Percentiles rank a stretch among this genome's conserved stretches.
phyloP scores from a whole-genome alignment of 345 rosid species.

The Corchorus olitorius region DNA sequence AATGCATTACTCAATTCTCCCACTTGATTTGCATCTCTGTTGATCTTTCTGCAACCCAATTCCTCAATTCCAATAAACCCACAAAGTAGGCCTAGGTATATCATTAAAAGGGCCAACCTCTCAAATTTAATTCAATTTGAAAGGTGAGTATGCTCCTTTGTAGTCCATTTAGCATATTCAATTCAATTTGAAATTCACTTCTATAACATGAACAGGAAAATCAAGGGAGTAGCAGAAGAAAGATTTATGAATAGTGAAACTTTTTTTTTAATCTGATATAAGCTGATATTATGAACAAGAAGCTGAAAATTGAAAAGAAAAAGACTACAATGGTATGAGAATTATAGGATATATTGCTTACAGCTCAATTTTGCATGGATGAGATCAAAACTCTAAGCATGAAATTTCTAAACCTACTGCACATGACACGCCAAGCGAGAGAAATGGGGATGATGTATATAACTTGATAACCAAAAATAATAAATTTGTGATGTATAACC shows the following conservation, averaged over 20 bases:
- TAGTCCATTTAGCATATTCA: background rate
- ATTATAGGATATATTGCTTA: slow-evolving; percentile 7
- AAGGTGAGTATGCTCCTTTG: no score
- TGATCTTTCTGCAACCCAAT: background rate
- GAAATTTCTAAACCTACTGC: slow-evolving; percentile 25
- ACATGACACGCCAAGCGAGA: slow-evolving; percentile 27
- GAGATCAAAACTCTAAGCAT: slow-evolving; percentile 26
- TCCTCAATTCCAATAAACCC: background rate
- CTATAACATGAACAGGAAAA: background rate
- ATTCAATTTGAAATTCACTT: background rate
- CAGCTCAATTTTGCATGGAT: slow-evolving; percentile 17
- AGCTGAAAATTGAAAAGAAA: background rate
- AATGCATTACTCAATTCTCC: no score
- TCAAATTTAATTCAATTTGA: no score
- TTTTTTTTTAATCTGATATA: background rate
- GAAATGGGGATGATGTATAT: slow-evolving; percentile 11
- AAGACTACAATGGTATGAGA: background rate
- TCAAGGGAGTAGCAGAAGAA: background rate
- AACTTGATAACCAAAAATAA: slow-evolving; percentile 14
- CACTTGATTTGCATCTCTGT: no score
- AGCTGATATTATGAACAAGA: background rate
- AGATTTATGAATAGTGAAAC: background rate
- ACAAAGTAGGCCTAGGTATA: background rate
- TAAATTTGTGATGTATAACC: slow-evolving; percentile 27
- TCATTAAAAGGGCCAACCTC: background rate